Conservation (phyloP, 2,329 filamentous ascomycete species). For the Talaromyces sp. region DNA sequence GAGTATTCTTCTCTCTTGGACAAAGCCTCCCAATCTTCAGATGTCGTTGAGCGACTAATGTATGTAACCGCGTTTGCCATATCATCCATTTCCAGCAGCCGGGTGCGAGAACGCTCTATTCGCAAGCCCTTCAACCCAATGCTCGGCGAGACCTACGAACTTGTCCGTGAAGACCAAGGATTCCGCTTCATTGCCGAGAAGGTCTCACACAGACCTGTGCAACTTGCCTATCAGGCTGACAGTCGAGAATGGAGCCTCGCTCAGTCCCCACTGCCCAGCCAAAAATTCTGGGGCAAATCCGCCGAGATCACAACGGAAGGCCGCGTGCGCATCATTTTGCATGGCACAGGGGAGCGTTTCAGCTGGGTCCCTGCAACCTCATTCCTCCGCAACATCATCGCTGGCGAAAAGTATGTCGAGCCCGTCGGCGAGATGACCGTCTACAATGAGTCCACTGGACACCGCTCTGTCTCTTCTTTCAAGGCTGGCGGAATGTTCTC, state of each 20-base stretch:
- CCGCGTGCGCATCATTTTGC: constrained; percentile 75
- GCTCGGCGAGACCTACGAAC: constrained; percentile 92
- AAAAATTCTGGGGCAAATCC: constrained; percentile 99
- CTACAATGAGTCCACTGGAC: constrained; percentile 78
- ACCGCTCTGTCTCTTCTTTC: constrained; percentile 85
- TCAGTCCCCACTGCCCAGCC: constrained; percentile 83
- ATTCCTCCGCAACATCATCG: constrained; percentile 93
- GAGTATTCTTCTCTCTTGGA: constrained; percentile 89
- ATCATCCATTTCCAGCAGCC: constrained; percentile 77
- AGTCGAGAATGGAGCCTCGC: constrained; percentile 80
- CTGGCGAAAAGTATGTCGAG: constrained; percentile 97
- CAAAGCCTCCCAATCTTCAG: constrained; percentile 61
- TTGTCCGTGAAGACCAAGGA: constrained; percentile 82
- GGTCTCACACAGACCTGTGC: constrained; percentile 87
- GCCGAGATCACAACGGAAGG: constrained; percentile 94
- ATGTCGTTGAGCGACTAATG: constrained; percentile 72
- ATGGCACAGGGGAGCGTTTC: constrained; percentile 77
- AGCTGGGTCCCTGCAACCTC: constrained; percentile 87
- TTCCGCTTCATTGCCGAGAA: constrained; percentile 96
- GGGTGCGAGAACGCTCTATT: constrained; percentile 86
- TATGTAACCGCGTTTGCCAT: constrained; percentile 90
- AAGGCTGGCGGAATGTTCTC: constrained; percentile 97
- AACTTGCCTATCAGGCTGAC: constrained; percentile 92
- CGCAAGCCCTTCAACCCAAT: constrained; percentile 98
- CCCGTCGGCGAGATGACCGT: constrained; percentile 89